These are phyloP conservation scores for Kurtzmaniella quercitrusa DNA, from an alignment of 1,139 yeast genomes.

Conservation along the genomic window DNA sequence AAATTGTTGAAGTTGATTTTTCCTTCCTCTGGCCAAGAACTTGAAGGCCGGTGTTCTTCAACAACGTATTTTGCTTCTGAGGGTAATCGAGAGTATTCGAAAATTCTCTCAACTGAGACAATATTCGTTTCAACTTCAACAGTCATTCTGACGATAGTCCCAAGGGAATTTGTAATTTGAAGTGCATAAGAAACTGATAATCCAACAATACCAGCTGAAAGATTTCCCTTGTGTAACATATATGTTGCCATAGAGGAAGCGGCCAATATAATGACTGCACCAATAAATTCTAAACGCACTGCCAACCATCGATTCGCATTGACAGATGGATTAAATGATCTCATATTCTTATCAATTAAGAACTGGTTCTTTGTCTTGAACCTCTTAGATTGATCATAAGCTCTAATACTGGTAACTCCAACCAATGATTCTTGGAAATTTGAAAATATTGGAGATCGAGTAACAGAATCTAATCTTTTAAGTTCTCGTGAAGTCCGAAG, in stretches of 20 bases:
- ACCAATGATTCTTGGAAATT: slow-evolving; percentile 58
- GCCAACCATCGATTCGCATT: slow-evolving; percentile 71
- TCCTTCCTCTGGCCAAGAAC: slow-evolving; percentile 62
- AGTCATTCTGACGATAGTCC: slow-evolving; percentile 58
- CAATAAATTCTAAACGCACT: slow-evolving; percentile 64
- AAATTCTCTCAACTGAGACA: slow-evolving; percentile 71
- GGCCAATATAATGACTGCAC: slow-evolving; percentile 57
- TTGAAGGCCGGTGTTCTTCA: slow-evolving; percentile 17
- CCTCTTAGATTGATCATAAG: slow-evolving; percentile 49
- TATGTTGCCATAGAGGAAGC: slow-evolving; percentile 53
- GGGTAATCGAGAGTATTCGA: slow-evolving; percentile 63
- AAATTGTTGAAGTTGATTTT: slow-evolving; percentile 52
- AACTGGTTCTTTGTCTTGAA: slow-evolving; percentile 52
- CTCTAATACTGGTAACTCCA: slow-evolving; percentile 59
- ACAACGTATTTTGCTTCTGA: slow-evolving; percentile 49
- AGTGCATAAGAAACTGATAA: slow-evolving; percentile 69
- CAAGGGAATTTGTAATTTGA: slow-evolving; percentile 57
- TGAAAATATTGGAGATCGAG: slow-evolving; percentile 57
- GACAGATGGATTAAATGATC: slow-evolving; percentile 53
- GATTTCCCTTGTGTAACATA: slow-evolving; percentile 21
- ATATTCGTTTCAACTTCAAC: slow-evolving; percentile 74
- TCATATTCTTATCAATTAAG: slow-evolving; percentile 60
- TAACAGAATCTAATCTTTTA: slow-evolving; percentile 14
- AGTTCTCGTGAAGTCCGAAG: slow-evolving; percentile 7
- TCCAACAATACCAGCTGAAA: slow-evolving; percentile 69